phyloP scores from a whole-genome alignment of 805 yeast species.

The Kodamaea kakaduensis region DNA sequence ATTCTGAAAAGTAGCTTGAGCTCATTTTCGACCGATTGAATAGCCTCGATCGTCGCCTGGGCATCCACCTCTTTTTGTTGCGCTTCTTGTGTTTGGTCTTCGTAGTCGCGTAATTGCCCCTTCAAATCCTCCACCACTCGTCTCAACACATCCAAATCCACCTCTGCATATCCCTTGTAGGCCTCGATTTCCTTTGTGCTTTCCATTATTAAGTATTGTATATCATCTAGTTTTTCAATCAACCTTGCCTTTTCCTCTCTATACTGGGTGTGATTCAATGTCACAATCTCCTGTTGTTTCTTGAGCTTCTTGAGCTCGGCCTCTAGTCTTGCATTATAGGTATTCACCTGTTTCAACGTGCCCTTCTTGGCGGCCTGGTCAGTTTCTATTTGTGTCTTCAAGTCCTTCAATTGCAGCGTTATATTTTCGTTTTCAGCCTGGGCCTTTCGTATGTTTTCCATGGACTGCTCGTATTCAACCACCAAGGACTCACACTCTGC shows the following conservation, averaged over 20 bases:
- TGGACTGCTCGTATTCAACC: slow-evolving; percentile 46
- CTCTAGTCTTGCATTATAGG: slow-evolving; percentile 55
- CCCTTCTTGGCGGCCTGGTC: slow-evolving; percentile 27
- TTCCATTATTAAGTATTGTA: slow-evolving; percentile 53
- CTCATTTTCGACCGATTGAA: slow-evolving; percentile 41
- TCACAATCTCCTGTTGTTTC: slow-evolving; percentile 56
- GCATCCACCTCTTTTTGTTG: slow-evolving; percentile 43
- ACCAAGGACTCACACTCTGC: slow-evolving; percentile 64
- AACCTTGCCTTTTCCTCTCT: slow-evolving; percentile 58
- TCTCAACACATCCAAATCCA: slow-evolving; percentile 53
- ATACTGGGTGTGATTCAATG: slow-evolving; percentile 59
- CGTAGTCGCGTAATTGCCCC: slow-evolving; percentile 38
- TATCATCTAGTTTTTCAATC: slow-evolving; percentile 57
- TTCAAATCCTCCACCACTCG: slow-evolving; percentile 52
- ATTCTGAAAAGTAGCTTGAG: slow-evolving; percentile 44
- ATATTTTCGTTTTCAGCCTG: slow-evolving; percentile 16
- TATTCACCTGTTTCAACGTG: slow-evolving; percentile 35
- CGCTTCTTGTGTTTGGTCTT: slow-evolving; percentile 13
- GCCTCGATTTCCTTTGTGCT: slow-evolving; percentile 56
- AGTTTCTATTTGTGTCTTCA: slow-evolving; percentile 11
- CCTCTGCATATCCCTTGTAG: slow-evolving; percentile 55
- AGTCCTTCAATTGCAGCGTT: slow-evolving; percentile 8
- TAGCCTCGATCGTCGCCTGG: slow-evolving; percentile 53
- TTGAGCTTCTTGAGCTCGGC: slow-evolving; percentile 58
- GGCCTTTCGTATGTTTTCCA: slow-evolving; percentile 36